Base-by-base conservation (phyloP, 108 stramenopile genomes). In the Nitzschia palea region DNA sequence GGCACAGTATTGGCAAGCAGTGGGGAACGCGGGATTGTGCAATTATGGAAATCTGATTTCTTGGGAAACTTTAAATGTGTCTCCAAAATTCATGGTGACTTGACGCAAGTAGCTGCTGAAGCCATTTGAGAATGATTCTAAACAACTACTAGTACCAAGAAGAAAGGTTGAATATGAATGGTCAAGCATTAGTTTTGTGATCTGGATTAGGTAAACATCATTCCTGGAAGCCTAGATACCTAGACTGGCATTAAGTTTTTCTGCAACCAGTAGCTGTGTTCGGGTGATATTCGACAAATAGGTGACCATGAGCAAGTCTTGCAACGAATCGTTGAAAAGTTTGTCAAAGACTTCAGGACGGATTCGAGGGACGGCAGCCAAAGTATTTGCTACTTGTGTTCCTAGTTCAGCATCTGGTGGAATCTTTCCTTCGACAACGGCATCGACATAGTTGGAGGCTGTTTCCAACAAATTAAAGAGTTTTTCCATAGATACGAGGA, bases 291-390 rank as follows among this genome's bases (percentile, higher is more conserved):
- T 90, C 59, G 89, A 79, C 68, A 98, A 89, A 78, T 97, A 97
- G 9, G 91, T 88, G 18, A 98, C 98, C 97, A 98, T 97, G 63
- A 98, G 81, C 70, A 98, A 75, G 83, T 98, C 98, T 74, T 97
- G 97, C 75, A 96, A 73, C 43, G 93, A 89, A 57, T 88, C 93
- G 67, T 88, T 79, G 80, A 96, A 96, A 27, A 95, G 79, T 35
- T 86, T 86, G 74, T 93, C 91, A 71, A 96, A 95, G 37, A 88
- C 88, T 67, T 91, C 94, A 17, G 91, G 95, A 42, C 89, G 77
- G 65, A 97, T 85, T 15, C 95, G 83, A 26, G 96, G 96, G 20
- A 98, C 85, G 43, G 77, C 74, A 10, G 91, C 88, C 52, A 98
- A 71, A 9, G 86, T 81, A 45, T 96, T 93, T 33, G 89, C 90